Base-by-base conservation (phyloP, 805 yeast genomes). In the Metschnikowia santaceciliae region DNA sequence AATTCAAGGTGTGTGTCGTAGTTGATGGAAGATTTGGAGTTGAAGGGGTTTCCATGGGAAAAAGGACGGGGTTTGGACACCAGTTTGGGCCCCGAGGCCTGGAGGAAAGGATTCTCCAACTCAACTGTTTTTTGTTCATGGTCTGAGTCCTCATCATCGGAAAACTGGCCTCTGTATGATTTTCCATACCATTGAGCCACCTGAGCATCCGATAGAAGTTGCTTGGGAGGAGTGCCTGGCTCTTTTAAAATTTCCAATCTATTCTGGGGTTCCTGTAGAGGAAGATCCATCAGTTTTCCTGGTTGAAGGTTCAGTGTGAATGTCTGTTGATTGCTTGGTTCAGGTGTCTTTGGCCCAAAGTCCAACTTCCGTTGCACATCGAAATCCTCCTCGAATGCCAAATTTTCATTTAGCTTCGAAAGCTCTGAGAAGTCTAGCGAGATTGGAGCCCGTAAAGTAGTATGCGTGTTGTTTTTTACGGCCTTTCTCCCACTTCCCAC, bases 1-100 rank as follows among this genome's bases (percentile, higher is more conserved):
- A 68, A 60, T 53, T 77, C 80, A 47, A 72, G 62, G 44, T 71
- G 73, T 14, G 69, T 62, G 19, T 68, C 69, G 51, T 67, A 72
- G 47, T 69, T 66, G n/a, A 45, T 62, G 39, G n/a, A 19, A 23
- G 32, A 15, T 49, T 40, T 49, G 43, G 13, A 26, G 32, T 61
- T 30, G 49, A 71, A 67, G n/a, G 76, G 74, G 51, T 69, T 70
- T 11, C 40, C 26, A 15, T 34, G 32, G 22, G 40, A 17, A 8
- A 23, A 22, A 13, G 20, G 17, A 11, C 34, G 19, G 11, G 34
- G 17, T 30, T 40, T 40, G 2, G 33, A 19, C 14, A 26, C 17
- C 8, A 46, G 30, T 4, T 38, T 40, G 6, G 32, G 22, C 6
- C 39, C 19, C 4, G 30, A 14, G 8, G 6, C 10, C 2, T 33